Conservation (phyloP, 805 yeast genomes). For the Ogataea nitratoaversa region DNA sequence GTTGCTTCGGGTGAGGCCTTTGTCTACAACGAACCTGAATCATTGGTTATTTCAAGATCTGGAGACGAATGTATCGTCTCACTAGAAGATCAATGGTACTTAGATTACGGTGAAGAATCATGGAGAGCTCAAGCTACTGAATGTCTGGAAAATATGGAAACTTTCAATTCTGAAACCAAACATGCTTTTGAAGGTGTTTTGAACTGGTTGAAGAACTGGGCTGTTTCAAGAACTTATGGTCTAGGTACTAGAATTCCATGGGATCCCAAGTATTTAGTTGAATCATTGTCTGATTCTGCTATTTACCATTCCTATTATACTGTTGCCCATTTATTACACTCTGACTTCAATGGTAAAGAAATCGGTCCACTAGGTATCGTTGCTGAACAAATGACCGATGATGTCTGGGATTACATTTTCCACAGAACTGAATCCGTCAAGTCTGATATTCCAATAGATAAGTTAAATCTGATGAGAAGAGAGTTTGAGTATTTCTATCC, state of each 20-base stretch:
- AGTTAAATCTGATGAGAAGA: constrained; percentile 73
- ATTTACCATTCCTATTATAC: constrained; percentile 95
- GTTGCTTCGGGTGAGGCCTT: constrained; percentile 76
- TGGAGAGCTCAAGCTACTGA: constrained; percentile 85
- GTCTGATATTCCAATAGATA: constrained; percentile 58
- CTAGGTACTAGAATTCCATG: constrained; percentile 93
- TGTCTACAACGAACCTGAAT: constrained; percentile 92
- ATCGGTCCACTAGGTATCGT: constrained; percentile 69
- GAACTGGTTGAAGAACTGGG: constrained; percentile 98
- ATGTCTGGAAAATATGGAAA: constrained; percentile 70
- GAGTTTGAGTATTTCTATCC: constrained; percentile 98
- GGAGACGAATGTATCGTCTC: constrained; percentile 97
- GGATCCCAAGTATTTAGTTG: constrained; percentile 92
- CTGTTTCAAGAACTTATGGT: constrained; percentile 94
- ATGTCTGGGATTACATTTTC: constrained; percentile 89
- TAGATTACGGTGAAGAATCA: constrained; percentile 90
- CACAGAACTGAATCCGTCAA: constrained; percentile 57
- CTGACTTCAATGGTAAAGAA: constrained; percentile 77
- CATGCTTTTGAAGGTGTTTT: constrained; percentile 91
- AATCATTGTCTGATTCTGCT: constrained; percentile 93
- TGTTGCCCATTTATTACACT: constrained; percentile 77
- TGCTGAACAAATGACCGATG: constrained; percentile 86
- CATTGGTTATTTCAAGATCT: constrained; percentile 83
- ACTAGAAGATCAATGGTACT: constrained; percentile 96
- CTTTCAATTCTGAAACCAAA: constrained; percentile 77